phyloP scores from a whole-genome alignment of 164 flowering plant species.

The Brasenia schreberi region DNA sequence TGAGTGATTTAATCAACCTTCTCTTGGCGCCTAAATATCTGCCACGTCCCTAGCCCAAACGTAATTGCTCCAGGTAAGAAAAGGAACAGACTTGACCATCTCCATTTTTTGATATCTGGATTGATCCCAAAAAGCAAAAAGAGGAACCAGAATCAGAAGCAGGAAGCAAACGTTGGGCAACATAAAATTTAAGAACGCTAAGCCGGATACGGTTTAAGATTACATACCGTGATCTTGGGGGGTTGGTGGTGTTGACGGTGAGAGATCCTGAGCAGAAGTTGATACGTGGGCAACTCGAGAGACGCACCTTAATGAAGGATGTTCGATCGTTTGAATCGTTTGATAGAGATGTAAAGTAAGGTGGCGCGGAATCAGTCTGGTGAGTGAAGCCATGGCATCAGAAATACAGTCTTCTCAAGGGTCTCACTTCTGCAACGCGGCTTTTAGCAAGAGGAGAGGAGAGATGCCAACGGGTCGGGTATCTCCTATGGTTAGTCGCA shows the following conservation, averaged over 20 bases:
- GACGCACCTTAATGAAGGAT: not conserved
- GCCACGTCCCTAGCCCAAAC: constrained; percentile 97
- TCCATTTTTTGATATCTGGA: constrained; percentile 22
- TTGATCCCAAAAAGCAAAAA: not conserved
- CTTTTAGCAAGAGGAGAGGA: not conserved
- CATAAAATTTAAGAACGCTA: not conserved
- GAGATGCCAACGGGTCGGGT: not conserved
- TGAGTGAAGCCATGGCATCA: not conserved
- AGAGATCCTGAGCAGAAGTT: not conserved
- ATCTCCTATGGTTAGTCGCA: too few species aligned
- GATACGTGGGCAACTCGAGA: not conserved
- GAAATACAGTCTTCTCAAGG: not conserved
- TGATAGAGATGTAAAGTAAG: not conserved
- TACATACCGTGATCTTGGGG: not conserved
- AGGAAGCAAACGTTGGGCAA: not conserved
- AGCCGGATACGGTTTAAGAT: not conserved
- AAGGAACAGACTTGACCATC: constrained; percentile 66
- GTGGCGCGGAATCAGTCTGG: not conserved
- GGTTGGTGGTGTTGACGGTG: not conserved
- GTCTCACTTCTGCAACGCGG: not conserved
- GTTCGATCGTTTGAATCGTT: not conserved
- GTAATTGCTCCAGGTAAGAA: constrained; percentile 83
- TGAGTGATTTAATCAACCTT: constrained; percentile 25
- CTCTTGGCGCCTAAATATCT: constrained; percentile 65
- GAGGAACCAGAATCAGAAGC: not conserved